Conservation (phyloP, 306 rosid species). For the Cucurbita maxima region DNA sequence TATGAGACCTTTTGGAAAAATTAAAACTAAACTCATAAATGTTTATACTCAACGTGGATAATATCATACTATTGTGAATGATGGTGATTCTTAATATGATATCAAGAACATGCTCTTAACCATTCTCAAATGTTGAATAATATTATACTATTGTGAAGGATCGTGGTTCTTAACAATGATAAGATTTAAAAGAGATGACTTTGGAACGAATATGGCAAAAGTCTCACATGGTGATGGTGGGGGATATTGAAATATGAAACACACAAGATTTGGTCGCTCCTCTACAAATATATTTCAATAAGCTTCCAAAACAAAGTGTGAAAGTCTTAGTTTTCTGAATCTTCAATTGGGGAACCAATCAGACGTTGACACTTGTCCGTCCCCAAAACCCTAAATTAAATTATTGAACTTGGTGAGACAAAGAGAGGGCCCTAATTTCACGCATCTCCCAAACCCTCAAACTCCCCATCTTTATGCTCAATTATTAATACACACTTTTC, state of each 20-base stretch:
- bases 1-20: too few species aligned
- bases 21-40: too few species aligned
- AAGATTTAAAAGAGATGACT: conserved; percentile 11
- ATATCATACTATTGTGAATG: too few species aligned
- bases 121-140: too few species aligned
- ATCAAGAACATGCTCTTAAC: too few species aligned
- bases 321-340: neutral
- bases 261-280: neutral
- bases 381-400: conserved; percentile 16
- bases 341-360: neutral
- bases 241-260: conserved; percentile 37
- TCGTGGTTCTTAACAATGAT: too few species aligned
- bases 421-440: neutral
- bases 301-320: conserved; percentile 1
- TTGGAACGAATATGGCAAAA: conserved; percentile 42
- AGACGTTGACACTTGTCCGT: neutral
- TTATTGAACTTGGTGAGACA: neutral
- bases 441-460: neutral
- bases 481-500: neutral
- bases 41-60: too few species aligned
- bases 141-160: too few species aligned
- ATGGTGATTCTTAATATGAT: too few species aligned
- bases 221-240: conserved; percentile 55
- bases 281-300: neutral
- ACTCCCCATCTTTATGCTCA: conserved; percentile 3